Evolutionary conservation across 495 filamentous ascomycete genomes (phyloP).

Genomic region (Xylaria telfairii): DNA sequence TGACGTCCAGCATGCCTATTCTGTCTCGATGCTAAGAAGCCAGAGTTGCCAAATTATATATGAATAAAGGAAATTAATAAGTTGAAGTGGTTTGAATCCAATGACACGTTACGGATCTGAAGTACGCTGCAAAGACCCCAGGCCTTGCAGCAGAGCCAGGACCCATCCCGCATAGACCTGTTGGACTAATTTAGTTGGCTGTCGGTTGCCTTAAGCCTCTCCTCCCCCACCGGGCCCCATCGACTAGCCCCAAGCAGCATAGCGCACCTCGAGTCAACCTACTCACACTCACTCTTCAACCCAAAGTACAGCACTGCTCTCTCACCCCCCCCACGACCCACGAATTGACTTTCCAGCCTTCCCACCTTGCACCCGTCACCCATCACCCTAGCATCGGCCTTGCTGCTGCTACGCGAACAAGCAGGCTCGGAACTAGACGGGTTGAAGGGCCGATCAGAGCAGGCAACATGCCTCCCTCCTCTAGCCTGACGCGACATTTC

Average conservation of each 20-base stretch:
- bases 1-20: background rate
- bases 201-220: background rate
- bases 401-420: background rate
- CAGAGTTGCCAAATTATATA: background rate
- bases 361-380: too few species aligned
- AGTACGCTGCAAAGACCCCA: background rate
- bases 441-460: constrained; percentile 12
- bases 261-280: too few species aligned
- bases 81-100: background rate
- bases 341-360: constrained; percentile 5
- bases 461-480: background rate
- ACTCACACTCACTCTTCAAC: too few species aligned
- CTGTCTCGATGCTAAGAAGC: background rate
- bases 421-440: constrained; percentile 6
- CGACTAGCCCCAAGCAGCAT: background rate
- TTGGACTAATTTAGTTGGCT: background rate
- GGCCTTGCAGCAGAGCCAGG: too few species aligned
- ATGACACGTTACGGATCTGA: background rate
- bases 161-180: background rate
- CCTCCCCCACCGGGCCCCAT: background rate
- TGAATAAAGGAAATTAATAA: constrained; percentile 8
- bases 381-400: constrained; percentile 14
- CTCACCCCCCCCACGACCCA: too few species aligned
- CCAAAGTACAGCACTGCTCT: too few species aligned
- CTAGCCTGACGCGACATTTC: background rate